Percentiles rank a stretch among this genome's conserved stretches.
Evolutionary conservation across 2,329 filamentous ascomycete genomes (phyloP).

Genomic region (Aureobasidium zeae): DNA sequence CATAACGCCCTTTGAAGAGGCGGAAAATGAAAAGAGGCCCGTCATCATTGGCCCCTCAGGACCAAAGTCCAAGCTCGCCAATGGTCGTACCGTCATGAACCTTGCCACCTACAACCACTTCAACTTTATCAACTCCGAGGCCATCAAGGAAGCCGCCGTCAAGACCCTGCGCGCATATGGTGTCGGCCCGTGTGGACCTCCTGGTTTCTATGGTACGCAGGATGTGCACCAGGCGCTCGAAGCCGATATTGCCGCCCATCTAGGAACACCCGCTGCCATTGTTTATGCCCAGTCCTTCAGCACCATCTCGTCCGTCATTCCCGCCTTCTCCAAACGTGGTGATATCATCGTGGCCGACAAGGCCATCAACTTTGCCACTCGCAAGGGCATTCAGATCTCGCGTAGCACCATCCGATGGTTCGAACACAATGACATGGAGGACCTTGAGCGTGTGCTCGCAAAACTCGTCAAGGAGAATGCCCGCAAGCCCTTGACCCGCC

Average conservation of each 20-base stretch:
- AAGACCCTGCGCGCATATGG: constrained; percentile 90
- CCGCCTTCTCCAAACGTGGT: constrained; percentile 90
- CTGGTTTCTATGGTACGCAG: constrained; percentile 96
- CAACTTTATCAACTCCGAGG: constrained; percentile 89
- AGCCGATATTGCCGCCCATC: constrained; percentile 79
- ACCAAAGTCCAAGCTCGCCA: constrained; percentile 79
- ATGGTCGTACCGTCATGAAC: constrained; percentile 84
- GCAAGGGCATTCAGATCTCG: constrained; percentile 88
- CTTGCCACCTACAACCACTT: constrained; percentile 95
- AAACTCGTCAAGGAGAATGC: constrained; percentile 82
- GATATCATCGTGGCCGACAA: constrained; percentile 95
- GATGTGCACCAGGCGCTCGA: constrained; percentile 98
- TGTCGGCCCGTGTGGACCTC: constrained; percentile 91
- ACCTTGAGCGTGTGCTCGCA: constrained; percentile 75
- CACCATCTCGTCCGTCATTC: constrained; percentile 93
- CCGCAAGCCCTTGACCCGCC: constrained; percentile 75
- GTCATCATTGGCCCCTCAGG: constrained; percentile 84
- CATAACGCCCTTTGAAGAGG: constrained; percentile 64
- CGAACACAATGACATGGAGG: constrained; percentile 91
- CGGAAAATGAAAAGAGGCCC: constrained; percentile 74
- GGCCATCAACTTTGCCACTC: constrained; percentile 85
- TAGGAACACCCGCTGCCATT: constrained; percentile 83
- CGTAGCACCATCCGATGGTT: constrained; percentile 89
- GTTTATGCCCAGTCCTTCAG: constrained; percentile 95
- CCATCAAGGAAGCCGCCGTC: constrained; percentile 89